Conservation (phyloP, 2,329 filamentous ascomycete genomes). For the Dactylonectria macrodidyma region DNA sequence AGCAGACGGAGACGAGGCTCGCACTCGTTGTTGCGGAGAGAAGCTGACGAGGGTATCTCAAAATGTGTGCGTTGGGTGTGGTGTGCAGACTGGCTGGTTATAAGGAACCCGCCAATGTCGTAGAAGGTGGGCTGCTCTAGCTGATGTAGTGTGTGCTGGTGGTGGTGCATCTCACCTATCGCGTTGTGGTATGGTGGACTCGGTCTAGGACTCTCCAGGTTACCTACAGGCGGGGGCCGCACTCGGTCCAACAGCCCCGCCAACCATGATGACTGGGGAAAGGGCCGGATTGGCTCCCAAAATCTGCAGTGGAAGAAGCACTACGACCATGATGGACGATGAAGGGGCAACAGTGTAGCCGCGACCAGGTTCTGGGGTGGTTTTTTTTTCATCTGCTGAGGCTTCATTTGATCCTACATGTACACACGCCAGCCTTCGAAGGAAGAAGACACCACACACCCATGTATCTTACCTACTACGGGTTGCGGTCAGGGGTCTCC, state of each 20-base stretch:
- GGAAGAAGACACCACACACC: no score
- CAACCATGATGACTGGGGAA: conserved; percentile 5
- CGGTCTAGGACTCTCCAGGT: conserved; percentile 2
- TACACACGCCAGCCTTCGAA: no score
- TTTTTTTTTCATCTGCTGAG: conserved; percentile 7
- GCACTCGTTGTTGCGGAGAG: conserved; percentile 2
- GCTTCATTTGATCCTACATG: conserved; percentile 3
- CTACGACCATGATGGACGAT: background rate
- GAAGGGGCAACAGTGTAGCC: conserved; percentile 7
- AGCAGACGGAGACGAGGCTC: background rate
- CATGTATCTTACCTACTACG: background rate
- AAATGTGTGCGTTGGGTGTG: background rate
- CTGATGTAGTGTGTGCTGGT: conserved; percentile 1
- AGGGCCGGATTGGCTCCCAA: conserved; percentile 13
- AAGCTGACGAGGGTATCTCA: background rate
- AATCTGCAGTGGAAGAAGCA: background rate
- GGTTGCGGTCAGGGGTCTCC: background rate
- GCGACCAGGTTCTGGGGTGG: conserved; percentile 17
- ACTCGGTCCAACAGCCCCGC: background rate
- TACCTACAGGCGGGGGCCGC: conserved; percentile 2
- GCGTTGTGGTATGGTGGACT: background rate
- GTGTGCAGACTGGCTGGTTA: conserved; percentile 17
- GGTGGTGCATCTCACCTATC: conserved; percentile 1
- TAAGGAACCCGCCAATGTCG: conserved; percentile 13
- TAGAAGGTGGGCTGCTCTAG: conserved; percentile 22